Conservation (phyloP, 1,284 basidiomycete genomes). For the Peniophora sp. region DNA sequence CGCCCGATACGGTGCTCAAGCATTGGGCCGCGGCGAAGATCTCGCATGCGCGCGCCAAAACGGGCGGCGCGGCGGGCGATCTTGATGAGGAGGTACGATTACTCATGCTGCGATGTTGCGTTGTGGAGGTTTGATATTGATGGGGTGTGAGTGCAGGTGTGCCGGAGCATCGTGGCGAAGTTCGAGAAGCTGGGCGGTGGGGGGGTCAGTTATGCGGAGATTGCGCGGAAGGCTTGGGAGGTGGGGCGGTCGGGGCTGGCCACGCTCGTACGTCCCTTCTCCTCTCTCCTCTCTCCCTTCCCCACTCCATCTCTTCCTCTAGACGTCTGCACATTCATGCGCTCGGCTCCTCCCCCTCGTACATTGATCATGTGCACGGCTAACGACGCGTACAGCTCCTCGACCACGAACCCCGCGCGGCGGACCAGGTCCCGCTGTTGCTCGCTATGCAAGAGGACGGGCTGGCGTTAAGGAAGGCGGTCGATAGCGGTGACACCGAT, state of each 20-base stretch:
- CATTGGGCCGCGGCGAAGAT: conserved; percentile 98
- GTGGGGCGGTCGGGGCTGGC: conserved; percentile 80
- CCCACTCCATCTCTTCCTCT: no score
- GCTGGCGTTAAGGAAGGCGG: conserved; percentile 82
- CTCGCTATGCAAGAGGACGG: conserved; percentile 93
- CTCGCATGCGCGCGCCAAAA: conserved; percentile 52
- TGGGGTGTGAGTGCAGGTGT: conserved; percentile 75
- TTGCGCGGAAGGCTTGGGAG: conserved; percentile 92
- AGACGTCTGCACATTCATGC: no score
- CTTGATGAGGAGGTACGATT: no score
- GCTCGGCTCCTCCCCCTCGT: no score
- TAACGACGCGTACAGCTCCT: conserved; percentile 51
- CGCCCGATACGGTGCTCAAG: conserved; percentile 82
- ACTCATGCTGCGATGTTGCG: no score
- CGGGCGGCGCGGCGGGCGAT: conserved; percentile 43
- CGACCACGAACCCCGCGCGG: conserved; percentile 83
- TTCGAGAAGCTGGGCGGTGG: conserved; percentile 67
- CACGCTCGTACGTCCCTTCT: conserved; percentile 57
- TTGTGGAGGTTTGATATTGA: no score
- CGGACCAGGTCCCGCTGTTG: conserved; percentile 89
- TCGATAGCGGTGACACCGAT: conserved; percentile 94
- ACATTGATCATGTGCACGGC: not conserved
- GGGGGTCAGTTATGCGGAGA: conserved; percentile 88
- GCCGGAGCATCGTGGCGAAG: conserved; percentile 80
- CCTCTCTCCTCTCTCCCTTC: no score